Evolutionary conservation across 306 rosid species (phyloP), one percentile per base, ranked within the genome.

Genomic region (Cucurbita ficifolia): DNA sequence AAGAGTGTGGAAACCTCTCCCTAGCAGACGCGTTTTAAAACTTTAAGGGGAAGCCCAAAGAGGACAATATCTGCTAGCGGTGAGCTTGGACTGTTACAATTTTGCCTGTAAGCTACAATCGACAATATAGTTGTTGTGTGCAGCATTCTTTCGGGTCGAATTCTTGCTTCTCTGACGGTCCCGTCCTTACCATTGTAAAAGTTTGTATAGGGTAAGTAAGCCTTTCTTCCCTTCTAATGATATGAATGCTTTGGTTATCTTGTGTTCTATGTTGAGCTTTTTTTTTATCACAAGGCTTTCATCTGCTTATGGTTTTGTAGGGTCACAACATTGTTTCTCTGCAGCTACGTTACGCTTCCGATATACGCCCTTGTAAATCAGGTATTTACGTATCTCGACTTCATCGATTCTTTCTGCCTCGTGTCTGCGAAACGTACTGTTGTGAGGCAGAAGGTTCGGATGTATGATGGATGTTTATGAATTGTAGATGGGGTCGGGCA

Each of bases 291-390:
- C 11, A 55, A 77, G 39, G 74, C 18, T 49, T 54, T 19, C 36
- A 16, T 60, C 7, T 75, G 33, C 51, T 60, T 24, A 19, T 45
- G 51, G 29, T 49, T 73, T 79, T 70, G 52, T 83, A 91, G 98
- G 77, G 78, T 83, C 75, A 74, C 40, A 43, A 87, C 86, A 75
- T 77, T 90, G 36, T 83, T 84, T 75, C 38, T 94, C 21, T 90
- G 97, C 87, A 85, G 98, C 88, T 94, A 94, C 64, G 85, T 89
- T 42, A 94, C 98, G 4, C 96, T 94, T 78, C 98, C 97, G 13
- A 84, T 93, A 10, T 85, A 94, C 81, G 90, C 97, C 76, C 97
- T 94, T 48, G 92, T 94, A 60, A 86, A 89, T 72, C 98, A 90
- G 97, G 98, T 90, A 84, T 56, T 9, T 49, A 42, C 16, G 17